These are phyloP conservation scores for Pseudonitzschia pungens DNA, from an alignment of 108 stramenopile genomes.

Conservation along the genomic window DNA sequence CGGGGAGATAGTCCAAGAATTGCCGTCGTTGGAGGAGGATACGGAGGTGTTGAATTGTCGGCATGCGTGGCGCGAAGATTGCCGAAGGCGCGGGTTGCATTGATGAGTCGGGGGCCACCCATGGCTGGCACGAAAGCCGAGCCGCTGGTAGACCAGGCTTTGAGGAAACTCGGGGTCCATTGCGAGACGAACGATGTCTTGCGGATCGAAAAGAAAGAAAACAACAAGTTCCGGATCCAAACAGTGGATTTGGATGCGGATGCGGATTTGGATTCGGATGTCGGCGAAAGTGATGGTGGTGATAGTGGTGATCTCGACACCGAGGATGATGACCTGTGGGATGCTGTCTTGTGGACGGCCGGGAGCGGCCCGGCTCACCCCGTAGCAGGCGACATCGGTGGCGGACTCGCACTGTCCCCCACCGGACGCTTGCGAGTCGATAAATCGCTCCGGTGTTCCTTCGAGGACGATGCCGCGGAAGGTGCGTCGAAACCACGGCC, in stretches of 20 bases:
- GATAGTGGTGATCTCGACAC: neutral
- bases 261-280: too few species aligned
- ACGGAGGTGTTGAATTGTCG: slow-evolving; percentile 81
- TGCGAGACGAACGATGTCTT: slow-evolving; percentile 18
- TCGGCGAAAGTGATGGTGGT: neutral
- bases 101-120: slow-evolving; percentile 29
- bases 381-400: slow-evolving; percentile 16
- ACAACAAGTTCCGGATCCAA: slow-evolving; percentile 4
- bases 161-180: slow-evolving; percentile 21
- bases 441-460: slow-evolving; percentile 26
- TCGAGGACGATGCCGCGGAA: neutral
- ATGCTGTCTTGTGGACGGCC: slow-evolving; percentile 38
- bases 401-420: neutral
- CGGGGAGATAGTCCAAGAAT: slow-evolving; percentile 32
- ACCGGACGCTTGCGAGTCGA: slow-evolving; percentile 30
- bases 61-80: slow-evolving; percentile 44
- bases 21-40: slow-evolving; percentile 82
- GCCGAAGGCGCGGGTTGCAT: slow-evolving; percentile 14
- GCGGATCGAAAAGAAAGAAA: slow-evolving; percentile 9
- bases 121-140: slow-evolving; percentile 39
- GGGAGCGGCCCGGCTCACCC: slow-evolving; percentile 27
- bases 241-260: too few species aligned
- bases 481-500: neutral
- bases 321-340: slow-evolving; percentile 18
- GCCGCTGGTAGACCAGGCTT: slow-evolving; percentile 30